phyloP scores from a whole-genome alignment of 2,329 filamentous ascomycete species.

The Dactylonectria macrodidyma region DNA sequence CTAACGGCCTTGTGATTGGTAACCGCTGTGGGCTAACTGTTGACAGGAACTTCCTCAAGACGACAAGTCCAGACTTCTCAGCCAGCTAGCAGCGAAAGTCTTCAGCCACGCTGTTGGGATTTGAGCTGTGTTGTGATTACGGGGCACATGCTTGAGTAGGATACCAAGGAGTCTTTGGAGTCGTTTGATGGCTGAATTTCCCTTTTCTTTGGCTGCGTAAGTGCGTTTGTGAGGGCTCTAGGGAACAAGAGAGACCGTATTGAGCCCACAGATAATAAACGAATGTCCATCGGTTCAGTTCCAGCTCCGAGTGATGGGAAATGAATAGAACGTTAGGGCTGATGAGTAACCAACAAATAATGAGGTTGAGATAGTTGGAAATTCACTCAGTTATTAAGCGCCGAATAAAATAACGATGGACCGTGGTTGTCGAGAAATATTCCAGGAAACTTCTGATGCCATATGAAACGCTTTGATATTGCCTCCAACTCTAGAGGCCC shows the following conservation, averaged over 20 bases:
- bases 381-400: not conserved
- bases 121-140: constrained; percentile 41
- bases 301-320: too few species aligned
- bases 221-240: not conserved
- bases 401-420: constrained; percentile 15
- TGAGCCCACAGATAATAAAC: not conserved
- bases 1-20: not conserved
- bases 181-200: not conserved
- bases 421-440: constrained; percentile 12
- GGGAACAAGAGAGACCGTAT: not conserved
- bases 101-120: constrained; percentile 83
- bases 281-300: not conserved
- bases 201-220: not conserved
- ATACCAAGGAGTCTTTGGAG: constrained; percentile 31
- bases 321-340: too few species aligned
- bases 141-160: constrained; percentile 2
- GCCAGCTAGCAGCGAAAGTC: constrained; percentile 87
- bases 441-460: constrained; percentile 26
- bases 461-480: constrained; percentile 22
- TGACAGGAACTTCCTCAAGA: constrained; percentile 82
- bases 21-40: constrained; percentile 21
- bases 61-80: constrained; percentile 85
- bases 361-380: not conserved
- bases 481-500: constrained; percentile 11
- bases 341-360: not conserved